Percentiles rank a stretch among this genome's conserved stretches.
These are phyloP conservation scores for Trametes villosa DNA, from an alignment of 768 basidiomycete genomes.

Conservation along the genomic window DNA sequence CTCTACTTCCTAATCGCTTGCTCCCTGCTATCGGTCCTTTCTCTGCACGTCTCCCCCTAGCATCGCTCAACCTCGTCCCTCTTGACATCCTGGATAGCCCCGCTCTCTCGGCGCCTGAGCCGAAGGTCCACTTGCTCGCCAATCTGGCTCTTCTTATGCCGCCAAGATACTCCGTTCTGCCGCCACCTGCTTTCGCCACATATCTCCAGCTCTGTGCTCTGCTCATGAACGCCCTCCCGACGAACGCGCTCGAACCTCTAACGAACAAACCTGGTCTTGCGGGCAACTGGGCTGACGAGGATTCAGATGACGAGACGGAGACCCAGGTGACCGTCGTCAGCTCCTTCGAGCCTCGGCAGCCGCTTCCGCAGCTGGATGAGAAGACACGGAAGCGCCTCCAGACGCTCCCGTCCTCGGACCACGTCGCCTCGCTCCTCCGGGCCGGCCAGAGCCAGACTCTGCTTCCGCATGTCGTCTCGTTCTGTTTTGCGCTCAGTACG, in stretches of 20 bases:
- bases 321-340: conserved; percentile 45
- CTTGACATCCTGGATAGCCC: conserved; percentile 22
- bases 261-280: conserved; percentile 20
- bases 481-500: conserved; percentile 59
- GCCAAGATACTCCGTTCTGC: conserved; percentile 60
- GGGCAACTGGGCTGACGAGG: conserved; percentile 27
- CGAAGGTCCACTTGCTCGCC: conserved; percentile 66
- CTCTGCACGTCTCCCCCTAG: conserved; percentile 65
- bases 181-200: conserved; percentile 46
- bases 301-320: conserved; percentile 35
- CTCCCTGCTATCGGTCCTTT: conserved; percentile 64
- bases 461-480: conserved; percentile 54
- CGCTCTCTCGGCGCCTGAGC: conserved; percentile 3
- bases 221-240: conserved; percentile 58
- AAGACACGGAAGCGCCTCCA: conserved; percentile 67
- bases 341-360: conserved; percentile 33
- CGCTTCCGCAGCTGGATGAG: conserved; percentile 53
- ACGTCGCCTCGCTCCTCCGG: conserved; percentile 59
- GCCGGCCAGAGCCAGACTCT: conserved; percentile 44
- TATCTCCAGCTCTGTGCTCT: conserved; percentile 59
- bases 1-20: conserved; percentile 77
- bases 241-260: conserved; percentile 54
- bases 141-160: conserved; percentile 70
- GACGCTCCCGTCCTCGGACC: conserved; percentile 54
- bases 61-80: conserved; percentile 40